Base-by-base conservation (phyloP, 2,329 filamentous ascomycete species). In the Emmonsiellopsis sp. region DNA sequence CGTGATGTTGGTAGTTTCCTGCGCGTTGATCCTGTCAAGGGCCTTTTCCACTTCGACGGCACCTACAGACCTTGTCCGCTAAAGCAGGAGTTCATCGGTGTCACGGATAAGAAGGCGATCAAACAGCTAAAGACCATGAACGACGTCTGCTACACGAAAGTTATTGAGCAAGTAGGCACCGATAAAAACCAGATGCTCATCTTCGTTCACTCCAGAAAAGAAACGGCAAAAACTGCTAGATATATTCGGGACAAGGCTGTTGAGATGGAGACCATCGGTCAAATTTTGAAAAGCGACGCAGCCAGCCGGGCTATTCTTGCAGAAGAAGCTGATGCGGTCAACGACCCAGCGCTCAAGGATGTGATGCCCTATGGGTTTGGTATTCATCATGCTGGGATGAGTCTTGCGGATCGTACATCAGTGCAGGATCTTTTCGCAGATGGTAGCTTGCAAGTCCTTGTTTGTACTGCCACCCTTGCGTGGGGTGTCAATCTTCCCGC, bases 71-170 rank as follows among this genome's bases (percentile, higher is more conserved):
- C 93, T 56, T 98, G 93, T 68, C 93, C 93, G 1, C 72, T 98
- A 62, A 90, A 88, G 63, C 93, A 98, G 68, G 94, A 98, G 69
- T 98, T 97, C 65, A 88, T 98, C 60, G 93, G 93, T 51, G 87
- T 98, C 43, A 96, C 92, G 0, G 93, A 98, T 61, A 94, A 93
- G 74, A 97, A 97, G 69, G 88, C 93, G 5, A 98, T 98, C 73
- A 98, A 97, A 73, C 93, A 98, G 69, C 77, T 98, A 52, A 96
- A 97, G 78, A 94, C 88, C 0, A 98, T 98, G 93, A 98, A 98
- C 65, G 93, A 98, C 62, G 91, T 98, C 52, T 96, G 90, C 54
- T 98, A 98, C 70, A 94, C 85, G 59, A 98, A 98, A 71, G 91
- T 96, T 32, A 81, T 98, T 52, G 93, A 98, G 70, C 92, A 97